Base-by-base conservation (phyloP, 345 rosid species). In the Populus deltoides region DNA sequence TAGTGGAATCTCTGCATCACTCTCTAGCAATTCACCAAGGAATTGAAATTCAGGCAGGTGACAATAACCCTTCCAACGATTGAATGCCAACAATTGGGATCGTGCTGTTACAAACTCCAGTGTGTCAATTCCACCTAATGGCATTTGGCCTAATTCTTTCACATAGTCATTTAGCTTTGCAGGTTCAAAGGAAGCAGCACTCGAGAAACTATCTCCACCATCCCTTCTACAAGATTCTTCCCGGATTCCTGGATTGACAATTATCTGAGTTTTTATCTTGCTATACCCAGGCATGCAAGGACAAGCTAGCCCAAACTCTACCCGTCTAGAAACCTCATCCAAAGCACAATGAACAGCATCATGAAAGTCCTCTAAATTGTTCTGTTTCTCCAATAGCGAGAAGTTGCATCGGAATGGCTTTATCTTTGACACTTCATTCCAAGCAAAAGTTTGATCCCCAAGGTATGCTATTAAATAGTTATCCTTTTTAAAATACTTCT, bases 391-490 rank as follows among this genome's bases (percentile, higher is more conserved):
- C 92, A 93, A 78, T 79, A 75, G 87, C 0, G 86, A 41, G 82
- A 94, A 94, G 79, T 89, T 81, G 3, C 80, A 76, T 17, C 83
- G 79, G 39, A 94, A 92, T 47, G 91, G 95, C 86, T 92, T 94
- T 74, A 94, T 68, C 76, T 65, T 78, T 25, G 91, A 83, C 22
- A 80, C 88, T 31, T 89, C 93, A 45, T 89, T 90, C 94, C 94
- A 92, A 73, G 94, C 94, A 85, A 86, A 90, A 4, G 93, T 82
- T 70, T 82, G 90, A 79, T 94, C 95, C 79, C 95, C 94, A 72
- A 90, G 90, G 79, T 90, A 92, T 2, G 90, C 92, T 35, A 94
- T 81, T 75, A 93, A 84, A 77, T 76, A 83, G 55, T 86, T 69
- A 9, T 83, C 88, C 84, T 84, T 91, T 82, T 85, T 92, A 74